Base-by-base conservation (phyloP, 2,329 filamentous ascomycete species). In the Cladophialophora psammophila region DNA sequence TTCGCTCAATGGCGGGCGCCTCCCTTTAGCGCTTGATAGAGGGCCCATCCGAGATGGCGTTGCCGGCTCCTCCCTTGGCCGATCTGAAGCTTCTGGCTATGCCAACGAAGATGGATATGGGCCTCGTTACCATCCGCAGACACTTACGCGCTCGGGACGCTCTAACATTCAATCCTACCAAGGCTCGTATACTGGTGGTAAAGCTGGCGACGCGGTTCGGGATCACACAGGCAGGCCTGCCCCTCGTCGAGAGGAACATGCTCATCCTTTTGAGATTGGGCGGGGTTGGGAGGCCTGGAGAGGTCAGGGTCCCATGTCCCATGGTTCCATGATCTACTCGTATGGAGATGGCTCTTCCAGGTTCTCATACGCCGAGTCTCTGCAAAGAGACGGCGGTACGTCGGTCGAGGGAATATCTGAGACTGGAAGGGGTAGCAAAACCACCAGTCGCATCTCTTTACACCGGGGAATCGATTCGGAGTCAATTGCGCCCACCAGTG, bases 51-150 rank as follows among this genome's bases (percentile, higher is more conserved):
- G 40, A n/a, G 53, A 26, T 20, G 15, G 36, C 26, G 50, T 55
- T 31, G 40, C 56, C 3, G 36, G 40, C 31, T 63, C 63, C 5
- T 54, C 61, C 42, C 18, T 64, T 18, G 58, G 64, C 31, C 52
- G 55, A 18, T 64, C 64, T n/a, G 65, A 75, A 68, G 59, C 61
- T 20, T 60, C 72, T 40, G 76, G 77, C 36, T 77, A 78, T 64
- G 73, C 77, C 9, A 76, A 72, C 2, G 80, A 83, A 62, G 80
- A 84, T 72, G 83, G 84, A 69, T 85, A 85, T 73, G 81, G 83
- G 72, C 80, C 81, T 36, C 79, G 79, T 63, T 77, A 77, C 34
- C 82, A 82, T 18, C 73, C 45, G 15, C 59, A n/a, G 4, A 52
- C 45, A 15, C 20, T 36, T 32, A 4, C 18, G 9, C 61, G 20